Evolutionary conservation across 441 rosid genomes (phyloP).

Genomic region (Cnidoscolus chayamansa): DNA sequence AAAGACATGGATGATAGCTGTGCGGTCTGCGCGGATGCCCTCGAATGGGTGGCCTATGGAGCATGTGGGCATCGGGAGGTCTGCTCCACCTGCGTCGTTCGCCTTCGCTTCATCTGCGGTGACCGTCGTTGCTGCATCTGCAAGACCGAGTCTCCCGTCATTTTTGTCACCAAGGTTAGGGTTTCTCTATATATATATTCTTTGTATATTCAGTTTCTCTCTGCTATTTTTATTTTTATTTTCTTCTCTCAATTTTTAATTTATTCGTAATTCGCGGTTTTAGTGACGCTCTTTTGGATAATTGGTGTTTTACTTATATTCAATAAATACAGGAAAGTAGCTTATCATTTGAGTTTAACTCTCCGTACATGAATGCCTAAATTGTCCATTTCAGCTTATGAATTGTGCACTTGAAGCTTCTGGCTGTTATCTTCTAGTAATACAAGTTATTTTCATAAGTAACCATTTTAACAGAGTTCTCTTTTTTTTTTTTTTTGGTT

Average conservation of each 20-base stretch:
- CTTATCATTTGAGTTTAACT: background rate
- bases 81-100: conserved; percentile 90
- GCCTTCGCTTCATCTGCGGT: conserved; percentile 83
- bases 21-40: conserved; percentile 86
- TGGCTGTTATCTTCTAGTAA: background rate
- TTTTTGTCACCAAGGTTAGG: conserved; percentile 87
- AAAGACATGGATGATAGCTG: conserved; percentile 83
- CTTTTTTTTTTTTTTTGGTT: too few species aligned
- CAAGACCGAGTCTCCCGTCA: conserved; percentile 56
- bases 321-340: background rate
- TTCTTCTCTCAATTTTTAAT: background rate
- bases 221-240: background rate
- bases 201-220: background rate
- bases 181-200: background rate
- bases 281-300: background rate
- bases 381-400: background rate
- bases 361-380: background rate
- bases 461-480: background rate
- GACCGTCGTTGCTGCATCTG: conserved; percentile 94
- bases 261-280: background rate
- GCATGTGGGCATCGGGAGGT: conserved; percentile 90
- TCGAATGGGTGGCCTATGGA: conserved; percentile 96
- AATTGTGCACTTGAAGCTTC: too few species aligned
- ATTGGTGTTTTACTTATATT: background rate
- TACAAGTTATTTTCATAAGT: background rate